Percentiles rank a stretch among this genome's conserved stretches.
Conservation (phyloP, 805 yeast genomes). For the Trichomonascus vanleenenianus region DNA sequence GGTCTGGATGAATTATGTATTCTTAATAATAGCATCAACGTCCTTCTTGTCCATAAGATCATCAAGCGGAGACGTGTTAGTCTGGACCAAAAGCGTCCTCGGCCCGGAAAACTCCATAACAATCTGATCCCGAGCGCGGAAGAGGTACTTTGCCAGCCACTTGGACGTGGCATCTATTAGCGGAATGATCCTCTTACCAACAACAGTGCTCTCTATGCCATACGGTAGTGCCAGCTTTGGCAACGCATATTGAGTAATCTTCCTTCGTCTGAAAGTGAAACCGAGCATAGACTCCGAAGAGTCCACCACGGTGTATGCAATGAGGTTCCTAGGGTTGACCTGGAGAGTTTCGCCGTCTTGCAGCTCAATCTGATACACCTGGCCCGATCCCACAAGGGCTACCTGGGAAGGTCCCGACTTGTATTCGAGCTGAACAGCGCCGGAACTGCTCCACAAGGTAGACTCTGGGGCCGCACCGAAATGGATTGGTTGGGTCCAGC, state of each 20-base stretch:
- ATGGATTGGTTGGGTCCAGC: conserved; percentile 34
- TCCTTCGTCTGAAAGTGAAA: neutral
- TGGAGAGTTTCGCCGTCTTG: conserved; percentile 31
- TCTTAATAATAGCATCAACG: conserved; percentile 10
- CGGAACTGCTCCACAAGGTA: conserved; percentile 25
- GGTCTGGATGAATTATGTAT: too few species aligned
- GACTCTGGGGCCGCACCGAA: conserved; percentile 19
- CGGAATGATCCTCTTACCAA: neutral
- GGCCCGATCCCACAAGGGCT: conserved; percentile 35
- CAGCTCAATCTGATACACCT: conserved; percentile 33
- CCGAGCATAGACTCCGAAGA: too few species aligned
- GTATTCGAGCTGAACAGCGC: conserved; percentile 26
- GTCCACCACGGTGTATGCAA: conserved; percentile 30
- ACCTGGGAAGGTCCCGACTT: conserved; percentile 29
- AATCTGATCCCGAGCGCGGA: conserved; percentile 23
- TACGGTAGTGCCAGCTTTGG: conserved; percentile 14
- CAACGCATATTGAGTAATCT: conserved; percentile 13
- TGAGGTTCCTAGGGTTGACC: conserved; percentile 33
- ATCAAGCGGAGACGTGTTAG: conserved; percentile 18
- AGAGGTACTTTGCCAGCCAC: conserved; percentile 12
- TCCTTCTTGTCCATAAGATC: conserved; percentile 22
- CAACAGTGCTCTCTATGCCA: too few species aligned
- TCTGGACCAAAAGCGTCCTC: conserved; percentile 23
- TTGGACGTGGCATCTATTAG: conserved; percentile 3
- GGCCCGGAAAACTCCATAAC: conserved; percentile 24